Evolutionary conservation across 2,329 filamentous ascomycete genomes (phyloP).

Genomic region (Fusarium sp.): DNA sequence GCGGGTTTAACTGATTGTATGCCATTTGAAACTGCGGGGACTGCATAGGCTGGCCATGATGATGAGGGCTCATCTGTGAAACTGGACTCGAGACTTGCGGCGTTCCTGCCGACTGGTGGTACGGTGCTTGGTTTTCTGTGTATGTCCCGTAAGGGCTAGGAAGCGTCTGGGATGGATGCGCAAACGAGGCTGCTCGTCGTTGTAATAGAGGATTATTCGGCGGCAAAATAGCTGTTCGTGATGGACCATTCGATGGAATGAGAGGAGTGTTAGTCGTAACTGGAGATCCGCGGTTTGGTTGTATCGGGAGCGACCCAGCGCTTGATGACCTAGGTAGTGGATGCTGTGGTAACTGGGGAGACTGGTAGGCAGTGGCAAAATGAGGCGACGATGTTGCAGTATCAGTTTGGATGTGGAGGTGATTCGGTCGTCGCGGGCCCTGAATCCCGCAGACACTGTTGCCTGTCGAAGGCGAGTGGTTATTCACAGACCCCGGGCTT

Average conservation of each 20-base stretch:
- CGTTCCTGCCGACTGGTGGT: slow-evolving; percentile 7
- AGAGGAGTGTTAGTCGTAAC: not conserved
- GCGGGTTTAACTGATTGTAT: not conserved
- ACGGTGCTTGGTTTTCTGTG: not conserved
- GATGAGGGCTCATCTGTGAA: not conserved
- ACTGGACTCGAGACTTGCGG: slow-evolving; percentile 1
- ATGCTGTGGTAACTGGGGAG: slow-evolving; percentile 9
- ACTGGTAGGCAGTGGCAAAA: slow-evolving; percentile 4
- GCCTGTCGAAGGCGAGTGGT: not conserved
- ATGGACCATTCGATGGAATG: slow-evolving; percentile 5
- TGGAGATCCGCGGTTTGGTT: slow-evolving; percentile 8
- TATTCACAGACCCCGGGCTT: slow-evolving; percentile 8
- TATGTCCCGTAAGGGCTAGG: not conserved
- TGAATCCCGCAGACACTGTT: slow-evolving; percentile 6
- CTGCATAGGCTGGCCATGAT: slow-evolving; percentile 7
- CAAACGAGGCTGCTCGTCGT: slow-evolving; percentile 23
- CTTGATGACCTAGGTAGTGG: slow-evolving; percentile 6
- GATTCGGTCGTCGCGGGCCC: not conserved
- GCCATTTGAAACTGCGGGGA: slow-evolving; percentile 12
- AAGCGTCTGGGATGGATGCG: slow-evolving; percentile 21
- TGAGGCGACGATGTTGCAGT: not conserved
- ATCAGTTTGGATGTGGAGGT: slow-evolving; percentile 9
- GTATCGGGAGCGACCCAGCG: not conserved
- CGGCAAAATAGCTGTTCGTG: slow-evolving; percentile 5
- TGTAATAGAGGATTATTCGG: slow-evolving; percentile 6